Conservation (phyloP, 257 asterid genomes). For the Gentiana macrophylla region DNA sequence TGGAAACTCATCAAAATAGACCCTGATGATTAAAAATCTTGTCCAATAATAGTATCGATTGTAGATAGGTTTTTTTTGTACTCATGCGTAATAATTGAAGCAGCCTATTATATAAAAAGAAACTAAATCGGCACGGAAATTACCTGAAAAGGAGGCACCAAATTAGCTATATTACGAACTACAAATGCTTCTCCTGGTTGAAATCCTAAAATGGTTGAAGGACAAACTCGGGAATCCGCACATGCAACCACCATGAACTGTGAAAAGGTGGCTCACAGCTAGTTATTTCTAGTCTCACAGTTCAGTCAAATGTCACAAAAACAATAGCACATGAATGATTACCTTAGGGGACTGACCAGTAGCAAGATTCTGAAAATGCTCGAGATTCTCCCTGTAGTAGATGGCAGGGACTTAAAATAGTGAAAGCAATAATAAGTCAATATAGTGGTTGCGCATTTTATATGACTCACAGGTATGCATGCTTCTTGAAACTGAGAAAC, state of each 20-base stretch:
- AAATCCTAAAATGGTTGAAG: slow-evolving; percentile 79
- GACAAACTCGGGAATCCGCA: slow-evolving; percentile 97
- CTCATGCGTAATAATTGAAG: slow-evolving; percentile 4
- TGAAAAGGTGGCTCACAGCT: slow-evolving; percentile 22
- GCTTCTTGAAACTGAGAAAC: slow-evolving; percentile 71
- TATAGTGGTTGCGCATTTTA: not conserved
- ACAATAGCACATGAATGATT: slow-evolving; percentile 2
- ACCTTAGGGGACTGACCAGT: slow-evolving; percentile 82
- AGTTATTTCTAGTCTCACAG: not conserved
- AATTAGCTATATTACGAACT: slow-evolving; percentile 82
- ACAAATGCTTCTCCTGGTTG: slow-evolving; percentile 96
- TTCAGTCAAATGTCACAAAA: not conserved
- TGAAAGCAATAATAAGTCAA: not conserved
- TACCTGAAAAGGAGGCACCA: slow-evolving; percentile 92
- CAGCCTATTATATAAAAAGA: not conserved
- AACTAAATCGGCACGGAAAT: not conserved
- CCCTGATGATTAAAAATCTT: too few species aligned
- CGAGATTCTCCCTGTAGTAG: slow-evolving; percentile 52
- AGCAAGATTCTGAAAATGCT: slow-evolving; percentile 59
- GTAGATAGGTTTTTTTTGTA: not conserved
- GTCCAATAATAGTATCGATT: not conserved
- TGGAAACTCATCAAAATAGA: too few species aligned
- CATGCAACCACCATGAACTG: slow-evolving; percentile 99
- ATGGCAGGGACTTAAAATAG: not conserved
- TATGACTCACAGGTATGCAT: slow-evolving; percentile 64